Evolutionary conservation across 768 basidiomycete species (phyloP).

Genomic region (Calocybe gangraenosa): DNA sequence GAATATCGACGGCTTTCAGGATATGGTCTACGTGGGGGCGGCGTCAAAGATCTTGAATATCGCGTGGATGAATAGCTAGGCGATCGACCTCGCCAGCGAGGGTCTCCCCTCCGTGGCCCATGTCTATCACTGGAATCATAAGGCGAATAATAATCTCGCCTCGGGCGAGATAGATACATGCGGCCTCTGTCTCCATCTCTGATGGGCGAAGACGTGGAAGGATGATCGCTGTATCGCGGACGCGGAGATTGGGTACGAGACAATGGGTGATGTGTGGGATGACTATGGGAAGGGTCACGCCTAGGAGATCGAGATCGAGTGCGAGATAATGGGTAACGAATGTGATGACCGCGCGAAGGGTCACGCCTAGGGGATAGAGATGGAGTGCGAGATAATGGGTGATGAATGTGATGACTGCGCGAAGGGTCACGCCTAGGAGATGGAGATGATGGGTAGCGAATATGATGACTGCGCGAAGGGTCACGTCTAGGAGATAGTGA

Average conservation of each 20-base stretch:
- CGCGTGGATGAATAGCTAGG: background rate
- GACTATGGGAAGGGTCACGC: background rate
- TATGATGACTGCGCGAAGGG: background rate
- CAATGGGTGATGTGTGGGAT: background rate
- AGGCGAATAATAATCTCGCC: conserved; percentile 4
- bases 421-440: background rate
- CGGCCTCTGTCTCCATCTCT: background rate
- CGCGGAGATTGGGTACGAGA: conserved; percentile 13
- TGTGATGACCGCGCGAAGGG: background rate
- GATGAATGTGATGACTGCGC: background rate
- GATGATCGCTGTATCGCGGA: background rate
- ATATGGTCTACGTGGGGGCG: background rate
- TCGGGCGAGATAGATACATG: too few species aligned
- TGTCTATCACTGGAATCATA: conserved; percentile 2
- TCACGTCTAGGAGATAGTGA: background rate
- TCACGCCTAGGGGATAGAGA: conserved; percentile 10
- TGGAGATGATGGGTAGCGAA: background rate
- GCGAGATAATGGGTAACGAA: conserved; percentile 1
- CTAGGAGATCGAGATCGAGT: conserved; percentile 13
- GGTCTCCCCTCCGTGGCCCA: background rate
- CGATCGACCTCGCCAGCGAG: background rate
- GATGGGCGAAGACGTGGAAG: background rate
- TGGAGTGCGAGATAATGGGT: conserved; percentile 8
- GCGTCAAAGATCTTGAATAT: conserved; percentile 3
- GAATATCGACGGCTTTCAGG: background rate